phyloP scores from a whole-genome alignment of 225 moss, liverwort and hornwort genomes.

The Bryoerythrophyllum caledonicum region DNA sequence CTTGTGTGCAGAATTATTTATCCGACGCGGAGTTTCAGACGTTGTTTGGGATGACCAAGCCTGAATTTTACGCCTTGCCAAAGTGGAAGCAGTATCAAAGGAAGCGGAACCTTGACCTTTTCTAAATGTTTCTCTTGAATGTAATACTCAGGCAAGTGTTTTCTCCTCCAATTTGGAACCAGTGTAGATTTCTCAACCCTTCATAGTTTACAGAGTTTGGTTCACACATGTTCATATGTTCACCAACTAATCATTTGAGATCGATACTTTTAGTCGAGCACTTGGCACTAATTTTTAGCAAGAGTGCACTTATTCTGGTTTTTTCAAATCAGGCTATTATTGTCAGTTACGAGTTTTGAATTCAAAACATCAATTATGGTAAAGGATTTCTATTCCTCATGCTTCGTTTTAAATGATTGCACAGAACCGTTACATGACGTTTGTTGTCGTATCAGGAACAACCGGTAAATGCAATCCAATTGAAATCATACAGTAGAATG shows the following conservation, averaged over 20 bases:
- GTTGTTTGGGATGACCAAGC: constrained; percentile 70
- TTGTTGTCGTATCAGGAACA: too few relatives aligned
- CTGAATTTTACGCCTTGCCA: constrained; percentile 63
- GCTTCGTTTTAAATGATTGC: neutral
- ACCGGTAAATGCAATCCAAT: too few relatives aligned
- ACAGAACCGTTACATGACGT: too few relatives aligned
- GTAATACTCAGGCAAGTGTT: neutral
- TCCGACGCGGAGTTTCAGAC: constrained; percentile 71
- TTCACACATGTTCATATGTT: neutral
- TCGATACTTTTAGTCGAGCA: neutral
- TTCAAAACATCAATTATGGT: neutral
- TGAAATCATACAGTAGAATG: neutral
- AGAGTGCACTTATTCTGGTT: neutral
- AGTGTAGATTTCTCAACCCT: constrained; percentile 3
- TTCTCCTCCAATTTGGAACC: neutral
- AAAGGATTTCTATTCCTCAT: neutral
- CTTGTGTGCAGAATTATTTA: constrained; percentile 66
- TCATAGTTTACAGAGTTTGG: neutral
- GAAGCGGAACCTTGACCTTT: constrained; percentile 76
- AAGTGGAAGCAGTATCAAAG: constrained; percentile 92
- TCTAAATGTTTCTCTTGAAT: constrained; percentile 33
- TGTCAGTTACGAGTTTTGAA: neutral
- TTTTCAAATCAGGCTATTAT: neutral
- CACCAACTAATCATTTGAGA: neutral
- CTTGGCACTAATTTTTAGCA: neutral